Conservation (phyloP, 495 filamentous ascomycete genomes). For the Jackrogersella minutella region DNA sequence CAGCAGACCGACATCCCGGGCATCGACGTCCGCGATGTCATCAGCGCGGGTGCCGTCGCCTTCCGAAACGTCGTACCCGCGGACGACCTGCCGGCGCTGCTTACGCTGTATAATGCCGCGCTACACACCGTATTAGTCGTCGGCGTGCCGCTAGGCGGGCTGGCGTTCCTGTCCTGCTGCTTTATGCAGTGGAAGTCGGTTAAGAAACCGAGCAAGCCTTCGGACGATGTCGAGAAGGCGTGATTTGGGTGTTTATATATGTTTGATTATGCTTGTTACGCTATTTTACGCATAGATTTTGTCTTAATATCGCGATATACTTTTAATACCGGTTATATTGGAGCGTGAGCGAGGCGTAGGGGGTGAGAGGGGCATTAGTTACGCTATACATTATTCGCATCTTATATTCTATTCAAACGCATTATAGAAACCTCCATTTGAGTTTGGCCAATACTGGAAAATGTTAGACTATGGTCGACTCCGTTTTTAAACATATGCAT, state of each 20-base stretch:
- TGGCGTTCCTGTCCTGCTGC: slow-evolving; percentile 50
- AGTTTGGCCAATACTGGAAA: too few species aligned
- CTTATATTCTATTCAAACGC: too few species aligned
- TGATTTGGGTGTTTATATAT: neutral
- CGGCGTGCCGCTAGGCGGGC: slow-evolving; percentile 46
- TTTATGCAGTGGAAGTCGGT: slow-evolving; percentile 63
- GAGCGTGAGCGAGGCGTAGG: neutral
- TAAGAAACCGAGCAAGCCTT: slow-evolving; percentile 40
- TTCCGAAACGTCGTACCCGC: slow-evolving; percentile 46
- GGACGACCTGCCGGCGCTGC: slow-evolving; percentile 40
- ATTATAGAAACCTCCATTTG: too few species aligned
- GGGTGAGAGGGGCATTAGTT: neutral
- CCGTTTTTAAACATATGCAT: too few species aligned
- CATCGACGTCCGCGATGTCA: slow-evolving; percentile 42
- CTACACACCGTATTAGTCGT: slow-evolving; percentile 44
- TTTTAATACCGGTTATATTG: neutral
- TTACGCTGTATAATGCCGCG: slow-evolving; percentile 45
- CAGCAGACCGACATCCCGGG: slow-evolving; percentile 31
- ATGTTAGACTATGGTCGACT: too few species aligned
- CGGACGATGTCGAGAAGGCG: slow-evolving; percentile 15
- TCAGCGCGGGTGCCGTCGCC: slow-evolving; percentile 60
- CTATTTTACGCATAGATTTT: neutral
- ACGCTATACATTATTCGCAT: too few species aligned
- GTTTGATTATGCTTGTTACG: neutral
- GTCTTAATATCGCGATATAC: neutral